Conservation (phyloP, 768 basidiomycete genomes). For the Multifurca ochricompacta region DNA sequence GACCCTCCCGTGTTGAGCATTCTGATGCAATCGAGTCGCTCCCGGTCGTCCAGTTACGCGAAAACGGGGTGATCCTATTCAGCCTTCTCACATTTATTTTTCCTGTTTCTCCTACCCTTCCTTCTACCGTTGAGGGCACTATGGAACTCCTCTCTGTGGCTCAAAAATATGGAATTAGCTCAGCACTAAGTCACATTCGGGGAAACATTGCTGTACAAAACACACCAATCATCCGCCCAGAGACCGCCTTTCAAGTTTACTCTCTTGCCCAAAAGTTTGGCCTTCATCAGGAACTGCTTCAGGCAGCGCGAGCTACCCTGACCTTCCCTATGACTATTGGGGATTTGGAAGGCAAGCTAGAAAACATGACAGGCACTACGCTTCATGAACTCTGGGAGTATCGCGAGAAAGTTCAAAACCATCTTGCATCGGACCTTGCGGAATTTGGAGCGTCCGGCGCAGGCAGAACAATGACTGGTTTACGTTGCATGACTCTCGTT, state of each 20-base stretch:
- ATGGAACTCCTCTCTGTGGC: slow-evolving; percentile 5
- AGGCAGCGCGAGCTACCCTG: neutral
- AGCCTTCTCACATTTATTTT: slow-evolving; percentile 9
- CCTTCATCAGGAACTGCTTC: neutral
- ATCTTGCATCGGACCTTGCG: neutral
- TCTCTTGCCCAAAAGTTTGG: neutral
- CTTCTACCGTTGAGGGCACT: neutral
- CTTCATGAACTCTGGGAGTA: slow-evolving; percentile 6
- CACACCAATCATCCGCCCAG: neutral
- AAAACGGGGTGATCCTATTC: neutral
- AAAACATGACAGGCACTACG: neutral
- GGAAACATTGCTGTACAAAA: neutral
- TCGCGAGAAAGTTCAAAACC: neutral
- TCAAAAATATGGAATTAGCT: neutral
- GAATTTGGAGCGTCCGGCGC: neutral
- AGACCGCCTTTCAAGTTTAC: neutral
- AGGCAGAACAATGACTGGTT: neutral
- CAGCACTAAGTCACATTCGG: neutral
- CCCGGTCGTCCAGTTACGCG: neutral
- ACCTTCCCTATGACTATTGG: neutral
- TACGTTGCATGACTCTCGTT: neutral
- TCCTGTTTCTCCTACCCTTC: neutral
- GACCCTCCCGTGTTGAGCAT: neutral
- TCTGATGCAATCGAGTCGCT: neutral
- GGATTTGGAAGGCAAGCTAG: neutral